Conservation (phyloP, 768 basidiomycete species). For the Piloderma croceum region DNA sequence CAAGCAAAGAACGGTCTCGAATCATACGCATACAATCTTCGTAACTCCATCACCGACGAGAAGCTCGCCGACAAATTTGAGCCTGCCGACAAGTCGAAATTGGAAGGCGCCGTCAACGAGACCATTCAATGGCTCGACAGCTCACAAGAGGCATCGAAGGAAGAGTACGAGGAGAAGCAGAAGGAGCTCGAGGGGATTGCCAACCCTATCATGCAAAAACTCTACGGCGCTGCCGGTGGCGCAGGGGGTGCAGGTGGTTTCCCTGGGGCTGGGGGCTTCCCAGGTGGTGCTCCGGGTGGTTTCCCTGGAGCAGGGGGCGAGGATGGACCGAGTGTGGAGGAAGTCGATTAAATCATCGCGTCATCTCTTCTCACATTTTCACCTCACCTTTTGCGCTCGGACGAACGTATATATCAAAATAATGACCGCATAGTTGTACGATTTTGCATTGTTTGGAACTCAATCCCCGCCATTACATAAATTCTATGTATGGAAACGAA, state of each 20-base stretch:
- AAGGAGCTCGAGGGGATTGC: conserved; percentile 88
- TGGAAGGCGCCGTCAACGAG: conserved; percentile 77
- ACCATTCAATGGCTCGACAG: conserved; percentile 80
- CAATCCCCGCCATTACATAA: conserved; percentile 13
- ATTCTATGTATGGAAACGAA: too few relatives aligned
- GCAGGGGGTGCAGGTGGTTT: conserved; percentile 52
- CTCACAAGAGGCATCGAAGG: conserved; percentile 87
- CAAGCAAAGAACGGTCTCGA: conserved; percentile 87
- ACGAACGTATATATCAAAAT: conserved; percentile 9
- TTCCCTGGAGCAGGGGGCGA: conserved; percentile 63
- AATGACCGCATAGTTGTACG: conserved; percentile 7
- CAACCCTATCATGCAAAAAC: conserved; percentile 66
- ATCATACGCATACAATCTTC: conserved; percentile 92
- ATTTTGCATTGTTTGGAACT: background rate
- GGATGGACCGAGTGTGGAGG: conserved; percentile 88
- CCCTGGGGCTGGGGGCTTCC: conserved; percentile 51
- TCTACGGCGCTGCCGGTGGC: conserved; percentile 63
- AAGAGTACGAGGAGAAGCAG: conserved; percentile 89
- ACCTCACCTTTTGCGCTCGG: conserved; percentile 16
- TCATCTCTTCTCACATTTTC: conserved; percentile 9
- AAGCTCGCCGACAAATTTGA: conserved; percentile 88
- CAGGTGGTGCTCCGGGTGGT: conserved; percentile 60
- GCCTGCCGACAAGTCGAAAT: conserved; percentile 75
- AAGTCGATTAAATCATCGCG: conserved; percentile 60
- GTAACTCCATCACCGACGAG: conserved; percentile 81